Evolutionary conservation across 1,284 basidiomycete species (phyloP).

Genomic region (Ustilago trichophora): DNA sequence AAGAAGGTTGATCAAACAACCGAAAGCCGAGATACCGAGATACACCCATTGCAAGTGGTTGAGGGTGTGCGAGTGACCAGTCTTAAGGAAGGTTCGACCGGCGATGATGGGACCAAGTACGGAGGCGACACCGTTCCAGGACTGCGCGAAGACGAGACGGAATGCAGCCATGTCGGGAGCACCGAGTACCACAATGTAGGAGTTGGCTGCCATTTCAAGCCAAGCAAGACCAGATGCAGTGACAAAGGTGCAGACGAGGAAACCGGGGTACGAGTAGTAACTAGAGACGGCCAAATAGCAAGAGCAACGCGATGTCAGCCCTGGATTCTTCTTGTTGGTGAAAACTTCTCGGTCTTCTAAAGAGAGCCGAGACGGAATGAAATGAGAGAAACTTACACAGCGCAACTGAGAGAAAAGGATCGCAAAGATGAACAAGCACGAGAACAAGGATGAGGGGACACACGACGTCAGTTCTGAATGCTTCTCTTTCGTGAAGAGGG

Average conservation of each 20-base stretch:
- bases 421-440: no score
- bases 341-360: no score
- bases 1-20: constrained; percentile 73
- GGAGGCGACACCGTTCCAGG: constrained; percentile 81
- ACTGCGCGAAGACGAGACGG: constrained; percentile 82
- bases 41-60: constrained; percentile 84
- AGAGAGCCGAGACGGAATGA: no score
- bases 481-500: no score
- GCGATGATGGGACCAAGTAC: constrained; percentile 84
- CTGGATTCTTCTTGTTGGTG: no score
- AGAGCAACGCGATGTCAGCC: no score
- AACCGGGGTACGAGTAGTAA: constrained; percentile 36
- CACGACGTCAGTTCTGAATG: no score
- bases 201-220: constrained; percentile 76
- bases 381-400: no score
- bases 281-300: no score
- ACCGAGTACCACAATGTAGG: constrained; percentile 77
- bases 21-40: constrained; percentile 77
- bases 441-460: no score
- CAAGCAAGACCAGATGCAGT: constrained; percentile 75
- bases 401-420: no score
- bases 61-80: constrained; percentile 73
- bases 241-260: constrained; percentile 49
- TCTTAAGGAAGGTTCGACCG: constrained; percentile 78
- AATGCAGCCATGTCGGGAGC: constrained; percentile 76